Evolutionary conservation across 306 rosid genomes (phyloP).

Genomic region (Medicago lupulina): DNA sequence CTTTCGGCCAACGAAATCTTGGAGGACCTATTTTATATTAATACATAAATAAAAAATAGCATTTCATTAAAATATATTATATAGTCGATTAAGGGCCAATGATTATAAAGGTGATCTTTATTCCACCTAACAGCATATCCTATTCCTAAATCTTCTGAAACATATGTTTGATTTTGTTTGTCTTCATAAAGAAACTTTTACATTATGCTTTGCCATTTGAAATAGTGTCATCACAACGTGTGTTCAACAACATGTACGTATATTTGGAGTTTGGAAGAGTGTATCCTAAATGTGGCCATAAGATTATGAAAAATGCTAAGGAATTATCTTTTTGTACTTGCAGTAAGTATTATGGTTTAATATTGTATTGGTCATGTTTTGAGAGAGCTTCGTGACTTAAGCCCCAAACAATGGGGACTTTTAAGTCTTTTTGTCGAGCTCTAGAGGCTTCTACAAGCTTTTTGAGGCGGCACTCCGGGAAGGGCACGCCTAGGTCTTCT

Average conservation of each 20-base stretch:
- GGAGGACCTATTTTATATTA: neutral
- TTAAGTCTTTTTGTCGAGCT: too few relatives aligned
- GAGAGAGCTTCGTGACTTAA: too few relatives aligned
- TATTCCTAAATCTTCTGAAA: constrained; percentile 7
- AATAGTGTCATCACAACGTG: neutral
- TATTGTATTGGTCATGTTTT: too few relatives aligned
- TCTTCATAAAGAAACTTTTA: neutral
- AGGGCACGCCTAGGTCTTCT: too few relatives aligned
- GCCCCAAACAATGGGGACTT: too few relatives aligned
- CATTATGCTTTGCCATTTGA: neutral
- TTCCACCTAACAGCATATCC: neutral
- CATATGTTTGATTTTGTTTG: constrained; percentile 10
- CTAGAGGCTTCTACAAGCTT: too few relatives aligned
- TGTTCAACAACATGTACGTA: neutral
- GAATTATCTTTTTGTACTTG: too few relatives aligned
- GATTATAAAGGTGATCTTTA: constrained; percentile 11
- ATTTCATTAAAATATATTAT: neutral
- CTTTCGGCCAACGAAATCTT: constrained; percentile 20
- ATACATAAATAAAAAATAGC: neutral
- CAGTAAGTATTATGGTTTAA: too few relatives aligned
- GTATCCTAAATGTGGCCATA: too few relatives aligned
- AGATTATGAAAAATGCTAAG: too few relatives aligned
- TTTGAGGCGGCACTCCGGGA: too few relatives aligned
- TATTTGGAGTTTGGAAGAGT: too few relatives aligned
- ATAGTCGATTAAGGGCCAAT: neutral